A percentile compares a stretch with the other conserved stretches of the same genome.
Evolutionary conservation across 352 stramenopile species (phyloP).

Genomic region (Globisporangium polare): DNA sequence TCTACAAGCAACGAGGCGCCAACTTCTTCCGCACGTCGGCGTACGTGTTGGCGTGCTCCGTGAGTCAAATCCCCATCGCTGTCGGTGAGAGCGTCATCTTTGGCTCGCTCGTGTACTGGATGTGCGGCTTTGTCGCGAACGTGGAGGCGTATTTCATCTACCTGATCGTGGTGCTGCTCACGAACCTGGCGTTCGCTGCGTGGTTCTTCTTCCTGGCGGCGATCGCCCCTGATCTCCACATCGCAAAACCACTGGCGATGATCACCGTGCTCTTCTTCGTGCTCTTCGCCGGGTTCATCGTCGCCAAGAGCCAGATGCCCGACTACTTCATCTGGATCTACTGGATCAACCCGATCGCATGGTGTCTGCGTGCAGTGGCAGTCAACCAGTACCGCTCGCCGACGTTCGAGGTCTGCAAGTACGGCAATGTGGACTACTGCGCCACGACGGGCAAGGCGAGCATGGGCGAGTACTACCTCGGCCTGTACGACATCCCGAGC

Average conservation of each 20-base stretch:
- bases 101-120: conserved; percentile 78
- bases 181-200: conserved; percentile 32
- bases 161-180: conserved; percentile 26
- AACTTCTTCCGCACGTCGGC: conserved; percentile 76
- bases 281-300: conserved; percentile 6
- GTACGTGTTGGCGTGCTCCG: conserved; percentile 46
- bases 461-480: conserved; percentile 32
- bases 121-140: conserved; percentile 45
- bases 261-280: conserved; percentile 32
- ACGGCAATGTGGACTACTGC: conserved; percentile 27
- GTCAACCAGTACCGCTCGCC: conserved; percentile 27
- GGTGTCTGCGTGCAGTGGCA: conserved; percentile 26
- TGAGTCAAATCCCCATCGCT: conserved; percentile 30
- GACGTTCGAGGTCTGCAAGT: conserved; percentile 23
- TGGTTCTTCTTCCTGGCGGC: conserved; percentile 41
- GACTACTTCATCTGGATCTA: conserved; percentile 12
- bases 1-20: conserved; percentile 75
- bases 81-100: conserved; percentile 64
- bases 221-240: conserved; percentile 20
- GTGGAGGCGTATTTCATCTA: conserved; percentile 31
- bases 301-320: conserved; percentile 40
- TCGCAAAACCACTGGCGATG: conserved; percentile 35
- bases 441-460: conserved; percentile 11
- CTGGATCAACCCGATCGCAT: conserved; percentile 47
- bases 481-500: conserved; percentile 22